Conservation (phyloP, 2,329 filamentous ascomycete species). For the Rhexocercosporidium sp. region DNA sequence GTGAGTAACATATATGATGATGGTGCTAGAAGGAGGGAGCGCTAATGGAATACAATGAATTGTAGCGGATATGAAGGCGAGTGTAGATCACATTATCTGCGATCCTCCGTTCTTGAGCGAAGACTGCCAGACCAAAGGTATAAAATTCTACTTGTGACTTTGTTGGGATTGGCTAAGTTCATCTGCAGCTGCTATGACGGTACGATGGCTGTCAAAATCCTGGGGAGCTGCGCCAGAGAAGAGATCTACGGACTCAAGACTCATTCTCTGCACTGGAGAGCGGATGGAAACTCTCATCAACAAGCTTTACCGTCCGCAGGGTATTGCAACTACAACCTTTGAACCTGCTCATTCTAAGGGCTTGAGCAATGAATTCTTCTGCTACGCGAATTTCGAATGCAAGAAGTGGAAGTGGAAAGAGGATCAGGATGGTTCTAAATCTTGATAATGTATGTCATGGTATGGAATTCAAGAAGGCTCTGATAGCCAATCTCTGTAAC, state of each 20-base stretch:
- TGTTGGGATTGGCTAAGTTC: neutral
- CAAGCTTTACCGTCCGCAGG: constrained; percentile 70
- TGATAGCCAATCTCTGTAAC: constrained; percentile 1
- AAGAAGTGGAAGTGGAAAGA: constrained; percentile 51
- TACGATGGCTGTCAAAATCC: constrained; percentile 70
- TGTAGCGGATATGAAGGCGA: constrained; percentile 61
- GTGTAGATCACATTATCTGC: constrained; percentile 71
- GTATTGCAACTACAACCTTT: constrained; percentile 69
- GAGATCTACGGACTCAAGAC: constrained; percentile 25
- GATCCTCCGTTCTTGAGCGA: constrained; percentile 82
- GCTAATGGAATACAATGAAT: neutral
- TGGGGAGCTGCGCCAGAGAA: constrained; percentile 25
- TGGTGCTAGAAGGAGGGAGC: neutral
- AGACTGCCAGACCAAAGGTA: constrained; percentile 81
- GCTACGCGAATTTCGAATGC: constrained; percentile 79
- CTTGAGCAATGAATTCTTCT: constrained; percentile 80
- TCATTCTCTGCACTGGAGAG: constrained; percentile 80
- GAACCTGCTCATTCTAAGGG: constrained; percentile 72
- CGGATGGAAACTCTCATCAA: constrained; percentile 69
- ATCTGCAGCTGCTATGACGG: constrained; percentile 68
- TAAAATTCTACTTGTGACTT: neutral
- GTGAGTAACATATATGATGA: constrained; percentile 43
- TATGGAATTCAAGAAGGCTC: constrained; percentile 5
- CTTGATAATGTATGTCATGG: neutral
- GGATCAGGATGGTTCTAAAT: neutral